Evolutionary conservation across 2,329 filamentous ascomycete genomes (phyloP), one percentile per base, ranked within the genome.

Genomic region (Epicoccum sorghinum): DNA sequence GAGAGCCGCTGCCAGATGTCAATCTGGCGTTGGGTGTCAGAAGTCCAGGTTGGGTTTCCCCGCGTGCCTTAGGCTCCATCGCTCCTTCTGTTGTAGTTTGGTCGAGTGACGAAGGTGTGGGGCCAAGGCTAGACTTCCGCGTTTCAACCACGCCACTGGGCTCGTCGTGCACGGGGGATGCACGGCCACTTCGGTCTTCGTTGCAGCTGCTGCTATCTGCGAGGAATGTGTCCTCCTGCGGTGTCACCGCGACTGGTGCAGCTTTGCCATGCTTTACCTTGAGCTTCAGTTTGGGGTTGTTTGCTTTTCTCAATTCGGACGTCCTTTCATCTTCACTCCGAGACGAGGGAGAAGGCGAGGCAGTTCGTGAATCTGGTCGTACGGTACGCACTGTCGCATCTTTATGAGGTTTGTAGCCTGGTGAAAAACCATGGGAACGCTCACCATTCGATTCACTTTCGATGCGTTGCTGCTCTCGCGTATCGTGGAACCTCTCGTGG

Each of bases 361-460:
- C 64, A 32, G 60, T 67, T 45, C 58, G 67, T 72, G 79, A 78
- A 33, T 78, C 79, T 4, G 80, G 76, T 48, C 80, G 79, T 32
- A 90, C 84, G n/a, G 82, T 77, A 48, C 87, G 83, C 36, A 91
- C 89, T n/a, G 85, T 86, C 25, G 89, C 87, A 69, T 85, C 88
- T 35, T 86, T 84, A 58, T 87, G 86, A 10, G 88, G 88, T 40
- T 88, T 87, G 71, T 92, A 92, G 47, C 89, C 87, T 10, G 88
- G 87, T 14, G 89, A 91, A 69, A 92, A 91, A 2, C 87, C 86
- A 59, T 85, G 80, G 33, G 80, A 74, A 35, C 77, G 73, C 51
- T 77, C 75, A 27, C 67, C 72, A 33, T 72, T 69, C 12, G 49
- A 57, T 22, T 61, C 62, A 10, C 67, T 61, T n/a, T 63, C 63